Percentiles rank a stretch among this genome's conserved stretches.
Evolutionary conservation across 192 early-diverging fungal species (phyloP).

Genomic region (Entomortierella parvispora): DNA sequence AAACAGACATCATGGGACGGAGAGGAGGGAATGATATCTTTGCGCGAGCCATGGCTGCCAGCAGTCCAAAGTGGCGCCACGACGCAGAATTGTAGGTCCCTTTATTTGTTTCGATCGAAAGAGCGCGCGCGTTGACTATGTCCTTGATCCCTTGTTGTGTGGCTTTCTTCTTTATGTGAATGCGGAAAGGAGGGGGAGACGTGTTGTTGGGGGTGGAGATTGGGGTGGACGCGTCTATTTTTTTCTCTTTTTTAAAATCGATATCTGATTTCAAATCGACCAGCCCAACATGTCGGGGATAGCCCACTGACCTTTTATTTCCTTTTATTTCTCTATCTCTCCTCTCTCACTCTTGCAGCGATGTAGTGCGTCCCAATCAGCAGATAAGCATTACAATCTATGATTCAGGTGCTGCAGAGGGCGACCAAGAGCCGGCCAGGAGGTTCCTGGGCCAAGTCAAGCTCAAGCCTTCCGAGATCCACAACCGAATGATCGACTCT

Average conservation of each 20-base stretch:
- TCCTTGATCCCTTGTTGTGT: too few species aligned
- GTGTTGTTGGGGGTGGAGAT: too few species aligned
- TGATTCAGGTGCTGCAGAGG: constrained; percentile 46
- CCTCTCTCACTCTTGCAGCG: constrained; percentile 30
- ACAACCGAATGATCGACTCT: constrained; percentile 57
- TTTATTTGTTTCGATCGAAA: background rate
- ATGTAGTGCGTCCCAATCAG: constrained; percentile 51
- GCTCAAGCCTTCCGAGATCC: constrained; percentile 52
- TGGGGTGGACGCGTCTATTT: too few species aligned
- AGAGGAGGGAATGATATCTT: constrained; percentile 46
- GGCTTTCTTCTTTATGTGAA: too few species aligned
- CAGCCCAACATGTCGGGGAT: too few species aligned
- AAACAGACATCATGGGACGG: constrained; percentile 20
- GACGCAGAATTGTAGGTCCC: constrained; percentile 54
- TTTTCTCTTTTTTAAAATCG: too few species aligned
- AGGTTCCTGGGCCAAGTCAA: constrained; percentile 57
- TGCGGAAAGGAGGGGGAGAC: too few species aligned
- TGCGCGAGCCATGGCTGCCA: constrained; percentile 48
- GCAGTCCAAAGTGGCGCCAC: constrained; percentile 58
- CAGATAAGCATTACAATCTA: constrained; percentile 50
- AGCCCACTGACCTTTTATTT: background rate
- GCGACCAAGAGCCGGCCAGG: constrained; percentile 31
- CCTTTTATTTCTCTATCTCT: background rate
- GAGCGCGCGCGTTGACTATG: background rate
- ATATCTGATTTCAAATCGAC: too few species aligned